Evolutionary conservation across 306 rosid genomes (phyloP), one percentile per base, ranked within the genome.

Genomic region (Fagus crenata): DNA sequence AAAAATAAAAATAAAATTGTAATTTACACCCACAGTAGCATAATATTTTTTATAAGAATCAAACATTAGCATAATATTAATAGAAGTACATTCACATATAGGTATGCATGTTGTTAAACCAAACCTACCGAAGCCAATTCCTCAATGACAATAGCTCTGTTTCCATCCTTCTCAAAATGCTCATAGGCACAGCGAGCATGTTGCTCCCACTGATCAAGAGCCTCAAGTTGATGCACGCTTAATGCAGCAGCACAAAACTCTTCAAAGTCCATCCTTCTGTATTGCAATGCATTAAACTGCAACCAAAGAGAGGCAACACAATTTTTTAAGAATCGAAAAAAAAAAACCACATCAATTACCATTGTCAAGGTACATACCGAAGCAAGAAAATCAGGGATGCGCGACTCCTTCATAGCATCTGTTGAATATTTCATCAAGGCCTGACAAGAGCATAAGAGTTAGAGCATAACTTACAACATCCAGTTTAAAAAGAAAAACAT

Each of bases 361-460:
- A 51, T 65, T 33, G 39, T 51, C 69, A 74, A 58, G 33, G 65
- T 75, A 83, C 98, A 77, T 84, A 91, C 98, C 12, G 96, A 87
- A 59, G 90, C 86, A 71, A 93, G 83, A 73, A 89, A 85, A 42
- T 93, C 97, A 32, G 82, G 75, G 72, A 90, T 81, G 53, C 92
- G 91, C 2, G 98, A 91, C 53, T 93, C 97, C 89, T 90, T 93
- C 97, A 93, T 87, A 63, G 97, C 96, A 74, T 91, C 94, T n/a
- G 97, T 93, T 69, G 94, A 90, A 75, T 89, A 81, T 80, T 84
- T 93, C 96, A 78, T 77, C 88, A 93, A 84, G 68, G 88, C 93
- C 98, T 93, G 89, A 70, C 37, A 75, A 76, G 65, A 58, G 78
- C 77, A 56, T 80, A 55, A 67, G 67, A 74, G 80, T 69, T 81